Conservation (phyloP, 306 rosid species). For the Malus orientalis region DNA sequence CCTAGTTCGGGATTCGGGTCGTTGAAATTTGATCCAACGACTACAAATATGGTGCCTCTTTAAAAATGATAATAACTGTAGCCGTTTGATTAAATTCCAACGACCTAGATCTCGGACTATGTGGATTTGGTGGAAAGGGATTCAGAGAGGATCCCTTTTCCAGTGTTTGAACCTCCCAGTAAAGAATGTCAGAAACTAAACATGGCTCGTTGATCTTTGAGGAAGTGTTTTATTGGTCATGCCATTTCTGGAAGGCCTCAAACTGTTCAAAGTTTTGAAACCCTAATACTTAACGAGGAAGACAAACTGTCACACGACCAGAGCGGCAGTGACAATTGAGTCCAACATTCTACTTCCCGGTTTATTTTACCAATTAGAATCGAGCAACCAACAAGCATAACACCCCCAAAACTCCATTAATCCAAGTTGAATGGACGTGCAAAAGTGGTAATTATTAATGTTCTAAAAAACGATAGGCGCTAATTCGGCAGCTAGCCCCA, state of each 20-base stretch:
- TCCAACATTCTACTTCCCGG: not conserved
- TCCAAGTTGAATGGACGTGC: not conserved
- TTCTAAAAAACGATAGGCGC: no score
- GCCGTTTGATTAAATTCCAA: no score
- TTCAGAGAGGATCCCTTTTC: no score
- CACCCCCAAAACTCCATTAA: not conserved
- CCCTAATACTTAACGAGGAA: not conserved
- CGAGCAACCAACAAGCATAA: not conserved
- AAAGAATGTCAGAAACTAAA: not conserved
- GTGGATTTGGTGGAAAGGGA: no score
- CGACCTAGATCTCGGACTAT: no score
- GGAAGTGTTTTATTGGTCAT: not conserved
- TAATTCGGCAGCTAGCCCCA: accelerated
- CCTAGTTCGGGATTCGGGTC: no score
- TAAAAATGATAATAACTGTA: no score
- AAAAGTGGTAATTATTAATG: not conserved
- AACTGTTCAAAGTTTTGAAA: not conserved
- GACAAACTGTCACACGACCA: not conserved
- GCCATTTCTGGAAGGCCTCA: not conserved
- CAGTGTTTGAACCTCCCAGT: not conserved
- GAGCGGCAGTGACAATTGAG: not conserved
- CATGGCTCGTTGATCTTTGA: no score
- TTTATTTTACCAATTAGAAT: no score
- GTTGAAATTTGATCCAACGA: no score
- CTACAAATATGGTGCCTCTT: no score